Evolutionary conservation across 345 rosid genomes (phyloP), one percentile per base, ranked within the genome.

Genomic region (Eucalyptus sideroxylon): DNA sequence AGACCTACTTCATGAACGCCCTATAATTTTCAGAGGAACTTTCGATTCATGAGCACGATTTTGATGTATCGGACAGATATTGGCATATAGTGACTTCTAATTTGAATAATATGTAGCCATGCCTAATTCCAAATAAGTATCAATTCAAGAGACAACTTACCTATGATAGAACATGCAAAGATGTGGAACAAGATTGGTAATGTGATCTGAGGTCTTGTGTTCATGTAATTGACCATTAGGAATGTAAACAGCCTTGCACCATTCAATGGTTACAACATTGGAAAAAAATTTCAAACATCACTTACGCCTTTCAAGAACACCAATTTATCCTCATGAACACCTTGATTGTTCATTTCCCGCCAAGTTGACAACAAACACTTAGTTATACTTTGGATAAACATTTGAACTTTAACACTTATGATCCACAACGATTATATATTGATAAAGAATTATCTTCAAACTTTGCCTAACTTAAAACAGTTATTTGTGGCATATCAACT

Each of bases 81-180:
- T 59, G 65, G 65, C 65, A 24, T 10, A 24, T 16, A 55, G 17
- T 16, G 27, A 34, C 49, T 40, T n/a, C 16, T 27, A 11, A 13
- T 27, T 4, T 44, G 65, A 59, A 59, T 59, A 24, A 59, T 59
- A 59, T 24, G 30, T 26, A 24, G 27, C 27, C 30, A 59, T 11
- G 6, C 24, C n/a, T 59, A 59, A 59, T 59, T 59, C 5, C 69
- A 30, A 62, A 30, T 3, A 62, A 62, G 34, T 62, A 65, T 14
- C 37, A 8, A 65, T n/a, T 65, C 37, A 65, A 65, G 37, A 30
- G 19, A n/a, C 16, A 30, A 23, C 53, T 91, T 94, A 97, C 98
- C 99, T 6, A 97, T 98, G 59, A 97, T 88, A 82, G 99, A 98
- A 87, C 99, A 97, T 45, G 94, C 88, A 94, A 97, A 95, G 88